Evolutionary conservation across 305 asterid genomes (phyloP).

Genomic region (Caryopteris hybrid): DNA sequence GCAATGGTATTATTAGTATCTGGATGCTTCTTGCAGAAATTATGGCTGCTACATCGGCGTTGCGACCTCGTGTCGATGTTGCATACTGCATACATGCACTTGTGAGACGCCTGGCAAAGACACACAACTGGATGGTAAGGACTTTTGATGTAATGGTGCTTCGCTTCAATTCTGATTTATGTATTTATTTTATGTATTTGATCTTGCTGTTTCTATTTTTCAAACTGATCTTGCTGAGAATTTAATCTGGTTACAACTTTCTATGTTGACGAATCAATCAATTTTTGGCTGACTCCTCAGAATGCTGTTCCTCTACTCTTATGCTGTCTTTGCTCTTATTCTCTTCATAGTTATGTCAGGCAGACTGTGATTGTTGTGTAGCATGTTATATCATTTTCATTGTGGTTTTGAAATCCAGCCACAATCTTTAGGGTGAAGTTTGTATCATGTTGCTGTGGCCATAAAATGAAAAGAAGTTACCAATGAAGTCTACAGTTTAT

Average conservation of each 20-base stretch:
- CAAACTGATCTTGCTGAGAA: neutral
- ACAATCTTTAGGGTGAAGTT: too few species aligned
- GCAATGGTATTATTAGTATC: constrained; percentile 26
- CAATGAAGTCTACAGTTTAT: too few species aligned
- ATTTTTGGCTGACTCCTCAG: neutral
- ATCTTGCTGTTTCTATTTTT: neutral
- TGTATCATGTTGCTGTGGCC: too few species aligned
- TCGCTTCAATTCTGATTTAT: neutral
- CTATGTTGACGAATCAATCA: neutral
- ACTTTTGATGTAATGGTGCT: constrained; percentile 10
- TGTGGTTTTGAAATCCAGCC: neutral
- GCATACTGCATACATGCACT: constrained; percentile 85
- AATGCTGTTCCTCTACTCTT: neutral
- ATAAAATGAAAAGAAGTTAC: neutral
- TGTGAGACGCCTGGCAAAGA: constrained; percentile 79
- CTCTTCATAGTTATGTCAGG: neutral
- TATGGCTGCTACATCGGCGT: constrained; percentile 65
- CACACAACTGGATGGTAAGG: constrained; percentile 94
- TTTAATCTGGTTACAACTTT: neutral
- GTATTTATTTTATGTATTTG: neutral
- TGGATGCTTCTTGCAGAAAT: constrained; percentile 67
- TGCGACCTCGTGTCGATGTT: constrained; percentile 84
- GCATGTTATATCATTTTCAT: neutral
- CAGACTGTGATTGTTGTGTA: neutral
- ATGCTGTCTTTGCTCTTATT: neutral